Evolutionary conservation across 495 filamentous ascomycete genomes (phyloP).

Genomic region (Bacidia gigantensis): DNA sequence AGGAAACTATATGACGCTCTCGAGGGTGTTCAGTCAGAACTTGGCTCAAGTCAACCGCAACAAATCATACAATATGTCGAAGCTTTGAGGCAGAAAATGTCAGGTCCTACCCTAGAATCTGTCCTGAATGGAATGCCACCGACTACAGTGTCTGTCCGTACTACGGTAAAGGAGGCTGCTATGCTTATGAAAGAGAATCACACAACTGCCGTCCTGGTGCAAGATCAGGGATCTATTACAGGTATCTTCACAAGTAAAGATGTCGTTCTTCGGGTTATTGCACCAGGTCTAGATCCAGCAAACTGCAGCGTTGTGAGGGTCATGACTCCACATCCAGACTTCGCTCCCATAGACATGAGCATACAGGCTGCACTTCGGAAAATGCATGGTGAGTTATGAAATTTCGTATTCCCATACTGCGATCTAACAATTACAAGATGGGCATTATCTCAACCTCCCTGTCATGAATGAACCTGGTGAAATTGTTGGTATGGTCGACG

Average conservation of each 20-base stretch:
- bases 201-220: constrained; percentile 89
- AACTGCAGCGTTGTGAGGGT: constrained; percentile 96
- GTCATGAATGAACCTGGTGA: constrained; percentile 97
- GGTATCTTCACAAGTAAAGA: constrained; percentile 99
- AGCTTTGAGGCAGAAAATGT: constrained; percentile 90
- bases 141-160: constrained; percentile 86
- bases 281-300: constrained; percentile 82
- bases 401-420: background rate
- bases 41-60: constrained; percentile 90
- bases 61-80: constrained; percentile 99
- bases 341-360: constrained; percentile 96
- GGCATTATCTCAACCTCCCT: constrained; percentile 92
- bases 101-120: constrained; percentile 87
- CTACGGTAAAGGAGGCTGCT: constrained; percentile 90
- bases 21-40: constrained; percentile 96
- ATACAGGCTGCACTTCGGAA: constrained; percentile 95
- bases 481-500: constrained; percentile 98
- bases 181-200: constrained; percentile 95
- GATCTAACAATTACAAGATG: constrained; percentile 43
- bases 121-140: constrained; percentile 86
- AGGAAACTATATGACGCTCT: constrained; percentile 92
- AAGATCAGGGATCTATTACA: constrained; percentile 93
- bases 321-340: constrained; percentile 98
- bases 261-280: constrained; percentile 94
- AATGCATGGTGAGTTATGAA: constrained; percentile 72